Evolutionary conservation across 148 eudicot genomes (phyloP).

Genomic region (Gaultheria prostrata): DNA sequence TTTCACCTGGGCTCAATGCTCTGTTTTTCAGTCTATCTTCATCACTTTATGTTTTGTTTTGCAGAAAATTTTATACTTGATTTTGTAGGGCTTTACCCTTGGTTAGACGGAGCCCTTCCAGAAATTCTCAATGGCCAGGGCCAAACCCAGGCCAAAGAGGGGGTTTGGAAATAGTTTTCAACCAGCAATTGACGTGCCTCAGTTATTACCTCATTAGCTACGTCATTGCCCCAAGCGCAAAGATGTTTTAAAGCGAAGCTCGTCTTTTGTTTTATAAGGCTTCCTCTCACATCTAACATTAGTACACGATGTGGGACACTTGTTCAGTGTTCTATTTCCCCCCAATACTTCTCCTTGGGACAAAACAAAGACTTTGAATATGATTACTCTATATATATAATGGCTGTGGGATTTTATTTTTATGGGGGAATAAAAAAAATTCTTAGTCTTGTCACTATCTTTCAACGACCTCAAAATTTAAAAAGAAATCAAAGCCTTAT

Average conservation of each 20-base stretch:
- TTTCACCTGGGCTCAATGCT: too few relatives aligned
- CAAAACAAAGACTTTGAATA: background rate
- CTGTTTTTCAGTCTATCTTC: too few relatives aligned
- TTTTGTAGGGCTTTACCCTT: slow-evolving; percentile 23
- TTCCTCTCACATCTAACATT: background rate
- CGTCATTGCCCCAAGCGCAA: slow-evolving; percentile 36
- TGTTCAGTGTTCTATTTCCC: too few relatives aligned
- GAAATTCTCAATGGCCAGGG: slow-evolving; percentile 28
- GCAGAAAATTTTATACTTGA: background rate
- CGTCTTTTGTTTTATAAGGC: background rate
- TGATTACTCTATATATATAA: too few relatives aligned
- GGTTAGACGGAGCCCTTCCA: slow-evolving; percentile 25
- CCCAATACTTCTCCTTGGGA: background rate
- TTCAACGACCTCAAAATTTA: background rate
- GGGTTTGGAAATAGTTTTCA: slow-evolving; percentile 42
- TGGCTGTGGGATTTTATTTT: too few relatives aligned
- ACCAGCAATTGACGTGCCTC: slow-evolving; percentile 42
- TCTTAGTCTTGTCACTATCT: background rate
- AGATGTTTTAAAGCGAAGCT: fast-evolving
- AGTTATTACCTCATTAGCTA: slow-evolving; percentile 33
- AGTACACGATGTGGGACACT: background rate
- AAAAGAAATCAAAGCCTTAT: too few relatives aligned
- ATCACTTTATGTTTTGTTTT: too few relatives aligned
- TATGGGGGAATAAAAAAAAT: too few relatives aligned
- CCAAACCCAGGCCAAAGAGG: slow-evolving; percentile 26